A percentile compares a stretch with the other conserved stretches of the same genome.
phyloP scores from a whole-genome alignment of 441 rosid genomes.

The Corymbia calophylla region DNA sequence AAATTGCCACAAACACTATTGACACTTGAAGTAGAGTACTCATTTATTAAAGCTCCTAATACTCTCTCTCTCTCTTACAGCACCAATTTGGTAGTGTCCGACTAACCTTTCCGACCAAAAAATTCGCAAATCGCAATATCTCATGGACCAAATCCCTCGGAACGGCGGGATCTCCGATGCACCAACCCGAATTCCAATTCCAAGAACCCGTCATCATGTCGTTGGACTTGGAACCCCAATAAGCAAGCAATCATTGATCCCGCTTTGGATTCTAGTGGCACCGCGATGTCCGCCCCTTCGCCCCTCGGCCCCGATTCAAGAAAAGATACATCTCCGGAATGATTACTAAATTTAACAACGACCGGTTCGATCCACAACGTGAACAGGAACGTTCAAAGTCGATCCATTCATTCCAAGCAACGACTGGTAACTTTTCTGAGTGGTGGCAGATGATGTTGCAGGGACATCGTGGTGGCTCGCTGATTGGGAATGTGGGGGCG shows the following conservation, averaged over 20 bases:
- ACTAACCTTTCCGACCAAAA: not conserved
- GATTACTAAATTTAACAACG: not conserved
- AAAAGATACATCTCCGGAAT: not conserved
- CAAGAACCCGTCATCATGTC: not conserved
- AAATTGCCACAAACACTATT: too few relatives aligned
- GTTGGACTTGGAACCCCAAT: not conserved
- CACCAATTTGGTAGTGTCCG: not conserved
- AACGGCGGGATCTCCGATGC: not conserved
- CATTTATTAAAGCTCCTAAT: too few relatives aligned
- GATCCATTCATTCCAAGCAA: not conserved
- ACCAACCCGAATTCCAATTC: not conserved
- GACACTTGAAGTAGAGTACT: not conserved
- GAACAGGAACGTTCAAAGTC: not conserved
- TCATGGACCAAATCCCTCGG: not conserved
- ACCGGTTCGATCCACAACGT: not conserved
- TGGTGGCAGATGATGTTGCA: not conserved
- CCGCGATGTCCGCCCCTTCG: not conserved
- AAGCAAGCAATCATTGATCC: not conserved
- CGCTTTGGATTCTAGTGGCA: not conserved
- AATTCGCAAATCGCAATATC: not conserved
- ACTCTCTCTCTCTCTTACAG: not conserved
- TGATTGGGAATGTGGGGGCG: not conserved
- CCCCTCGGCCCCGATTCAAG: not conserved
- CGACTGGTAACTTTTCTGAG: not conserved
- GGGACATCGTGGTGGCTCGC: not conserved